These are phyloP conservation scores for Piper betle DNA, from an alignment of 164 flowering plant genomes.

Conservation along the genomic window DNA sequence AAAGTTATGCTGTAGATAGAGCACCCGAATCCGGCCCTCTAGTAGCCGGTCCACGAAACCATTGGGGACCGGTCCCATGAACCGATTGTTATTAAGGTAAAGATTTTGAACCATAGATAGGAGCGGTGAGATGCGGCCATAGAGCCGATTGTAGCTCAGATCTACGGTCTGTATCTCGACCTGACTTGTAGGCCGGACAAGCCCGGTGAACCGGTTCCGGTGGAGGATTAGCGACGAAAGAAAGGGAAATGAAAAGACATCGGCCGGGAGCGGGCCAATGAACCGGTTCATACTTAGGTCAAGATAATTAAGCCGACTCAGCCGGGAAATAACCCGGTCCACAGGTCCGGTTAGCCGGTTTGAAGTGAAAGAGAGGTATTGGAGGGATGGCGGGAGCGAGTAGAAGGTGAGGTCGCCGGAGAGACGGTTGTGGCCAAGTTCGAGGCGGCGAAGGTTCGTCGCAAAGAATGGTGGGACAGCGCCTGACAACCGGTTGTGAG, in stretches of 20 bases:
- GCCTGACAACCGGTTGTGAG: slow-evolving; percentile 34
- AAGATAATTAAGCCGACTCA: slow-evolving; percentile 35
- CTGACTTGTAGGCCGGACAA: slow-evolving; percentile 11
- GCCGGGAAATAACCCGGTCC: slow-evolving; percentile 16
- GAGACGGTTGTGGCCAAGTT: slow-evolving; percentile 32
- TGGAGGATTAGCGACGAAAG: slow-evolving; percentile 37
- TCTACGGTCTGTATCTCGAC: slow-evolving; percentile 31
- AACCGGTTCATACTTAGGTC: slow-evolving; percentile 64
- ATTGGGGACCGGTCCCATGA: slow-evolving; percentile 43
- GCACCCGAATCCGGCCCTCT: slow-evolving; percentile 28
- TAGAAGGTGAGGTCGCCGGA: slow-evolving; percentile 25
- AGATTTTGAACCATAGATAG: slow-evolving; percentile 39
- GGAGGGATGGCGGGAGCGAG: slow-evolving; percentile 39
- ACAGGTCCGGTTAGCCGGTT: slow-evolving; percentile 50
- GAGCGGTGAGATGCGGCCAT: slow-evolving; percentile 26
- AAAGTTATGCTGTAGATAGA: slow-evolving; percentile 64
- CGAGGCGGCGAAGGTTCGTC: slow-evolving; percentile 39
- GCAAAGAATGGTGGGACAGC: slow-evolving; percentile 16
- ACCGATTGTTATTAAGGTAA: slow-evolving; percentile 53
- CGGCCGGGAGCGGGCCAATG: slow-evolving; percentile 43
- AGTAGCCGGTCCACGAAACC: slow-evolving; percentile 29
- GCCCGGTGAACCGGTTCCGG: slow-evolving; percentile 55
- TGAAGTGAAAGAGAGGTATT: slow-evolving; percentile 41
- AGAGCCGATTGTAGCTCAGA: slow-evolving; percentile 48
- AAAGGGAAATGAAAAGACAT: slow-evolving; percentile 20